Percentiles rank a stretch among this genome's conserved stretches.
Evolutionary conservation across 2,329 filamentous ascomycete species (phyloP).

Genomic region (Cladosporium sp.): DNA sequence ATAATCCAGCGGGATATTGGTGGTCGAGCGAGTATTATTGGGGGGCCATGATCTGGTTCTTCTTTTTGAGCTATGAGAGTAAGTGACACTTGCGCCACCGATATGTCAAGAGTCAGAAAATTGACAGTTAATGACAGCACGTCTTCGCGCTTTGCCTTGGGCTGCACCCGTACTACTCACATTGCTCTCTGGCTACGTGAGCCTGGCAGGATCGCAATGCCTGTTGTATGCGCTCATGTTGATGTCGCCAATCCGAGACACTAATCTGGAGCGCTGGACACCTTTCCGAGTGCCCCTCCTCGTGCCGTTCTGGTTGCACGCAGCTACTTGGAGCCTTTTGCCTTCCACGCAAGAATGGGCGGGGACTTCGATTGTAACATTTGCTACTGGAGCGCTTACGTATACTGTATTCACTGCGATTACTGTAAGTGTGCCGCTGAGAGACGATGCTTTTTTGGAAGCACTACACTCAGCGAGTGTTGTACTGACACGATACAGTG

Average conservation of each 20-base stretch:
- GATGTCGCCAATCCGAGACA: constrained; percentile 14
- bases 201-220: constrained; percentile 12
- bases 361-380: background rate
- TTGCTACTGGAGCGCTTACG: background rate
- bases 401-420: constrained; percentile 4
- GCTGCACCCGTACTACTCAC: background rate
- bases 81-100: background rate
- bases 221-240: constrained; percentile 12
- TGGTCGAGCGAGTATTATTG: constrained; percentile 11
- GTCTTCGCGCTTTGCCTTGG: constrained; percentile 16
- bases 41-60: constrained; percentile 6
- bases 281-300: background rate
- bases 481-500: constrained; percentile 4
- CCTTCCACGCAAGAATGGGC: background rate
- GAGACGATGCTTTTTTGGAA: too few species aligned
- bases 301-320: constrained; percentile 1
- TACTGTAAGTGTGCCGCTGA: background rate
- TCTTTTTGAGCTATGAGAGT: constrained; percentile 17
- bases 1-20: constrained; percentile 1
- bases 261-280: constrained; percentile 15
- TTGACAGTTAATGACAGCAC: background rate
- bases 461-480: background rate
- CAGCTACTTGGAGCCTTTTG: background rate
- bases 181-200: background rate
- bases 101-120: background rate